phyloP scores from a whole-genome alignment of 2,329 filamentous ascomycete genomes.

The Sarocladium brachiariae region DNA sequence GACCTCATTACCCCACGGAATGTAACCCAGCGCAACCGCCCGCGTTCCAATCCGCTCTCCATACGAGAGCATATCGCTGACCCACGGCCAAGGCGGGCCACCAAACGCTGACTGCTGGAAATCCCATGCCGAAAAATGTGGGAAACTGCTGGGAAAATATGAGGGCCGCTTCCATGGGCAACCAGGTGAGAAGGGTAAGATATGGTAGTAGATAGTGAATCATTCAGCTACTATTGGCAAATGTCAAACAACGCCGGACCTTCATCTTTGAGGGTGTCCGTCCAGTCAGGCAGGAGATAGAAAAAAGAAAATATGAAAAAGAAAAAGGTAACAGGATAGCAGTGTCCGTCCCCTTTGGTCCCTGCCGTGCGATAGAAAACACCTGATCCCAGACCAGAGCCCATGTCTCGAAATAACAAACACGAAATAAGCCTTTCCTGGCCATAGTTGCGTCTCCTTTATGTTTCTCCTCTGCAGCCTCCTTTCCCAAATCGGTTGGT shows the following conservation, averaged over 20 bases:
- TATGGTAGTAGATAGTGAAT: not conserved
- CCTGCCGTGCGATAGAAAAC: not conserved
- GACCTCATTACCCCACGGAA: slow-evolving; percentile 6
- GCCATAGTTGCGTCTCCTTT: not conserved
- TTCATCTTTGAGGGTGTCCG: not conserved
- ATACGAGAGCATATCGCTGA: not conserved
- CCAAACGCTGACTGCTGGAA: too few species aligned
- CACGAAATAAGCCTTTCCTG: not conserved
- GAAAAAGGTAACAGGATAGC: not conserved
- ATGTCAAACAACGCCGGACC: slow-evolving; percentile 1
- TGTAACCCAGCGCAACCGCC: slow-evolving; percentile 2
- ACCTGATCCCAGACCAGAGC: slow-evolving; percentile 1
- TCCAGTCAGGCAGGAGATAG: not conserved
- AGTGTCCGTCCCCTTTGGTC: not conserved
- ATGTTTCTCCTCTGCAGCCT: not conserved
- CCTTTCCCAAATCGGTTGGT: not conserved
- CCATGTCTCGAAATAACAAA: not conserved
- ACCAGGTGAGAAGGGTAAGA: not conserved
- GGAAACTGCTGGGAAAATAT: too few species aligned
- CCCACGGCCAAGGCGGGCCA: too few species aligned
- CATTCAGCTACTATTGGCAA: not conserved
- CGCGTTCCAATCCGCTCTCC: slow-evolving; percentile 2
- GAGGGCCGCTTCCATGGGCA: too few species aligned
- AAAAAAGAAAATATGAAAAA: not conserved
- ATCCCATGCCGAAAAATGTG: too few species aligned